These are phyloP conservation scores for Dunaliella sp. DNA, from an alignment of 139 green algal genomes.

Conservation along the genomic window DNA sequence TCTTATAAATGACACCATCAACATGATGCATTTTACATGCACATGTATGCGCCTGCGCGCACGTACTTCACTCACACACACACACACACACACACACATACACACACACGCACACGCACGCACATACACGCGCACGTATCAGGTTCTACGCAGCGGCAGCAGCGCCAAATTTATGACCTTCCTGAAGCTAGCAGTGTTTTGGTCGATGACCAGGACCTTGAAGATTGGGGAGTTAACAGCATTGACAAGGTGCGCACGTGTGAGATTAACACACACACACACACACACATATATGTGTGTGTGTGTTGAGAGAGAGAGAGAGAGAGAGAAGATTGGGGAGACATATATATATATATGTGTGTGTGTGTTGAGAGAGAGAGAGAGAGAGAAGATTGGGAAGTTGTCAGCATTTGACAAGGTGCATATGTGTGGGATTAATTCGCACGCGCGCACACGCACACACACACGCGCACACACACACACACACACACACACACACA, in stretches of 20 bases:
- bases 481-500: too few relatives aligned
- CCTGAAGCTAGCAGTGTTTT: not conserved
- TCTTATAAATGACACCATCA: too few relatives aligned
- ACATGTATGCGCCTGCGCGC: not conserved
- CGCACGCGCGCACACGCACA: too few relatives aligned
- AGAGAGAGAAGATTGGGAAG: not conserved
- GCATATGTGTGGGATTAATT: too few relatives aligned
- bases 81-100: not conserved
- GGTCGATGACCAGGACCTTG: not conserved
- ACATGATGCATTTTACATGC: too few relatives aligned
- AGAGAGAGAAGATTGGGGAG: not conserved
- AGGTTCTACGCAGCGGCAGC: not conserved
- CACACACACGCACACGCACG: not conserved
- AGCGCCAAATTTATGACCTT: conserved; percentile 8
- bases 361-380: not conserved
- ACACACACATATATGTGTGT: too few relatives aligned
- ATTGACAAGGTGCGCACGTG: too few relatives aligned
- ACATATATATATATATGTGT: not conserved
- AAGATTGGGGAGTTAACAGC: not conserved
- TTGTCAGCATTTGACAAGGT: not conserved
- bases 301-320: too few relatives aligned
- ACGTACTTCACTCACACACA: not conserved
- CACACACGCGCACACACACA: too few relatives aligned
- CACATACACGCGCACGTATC: not conserved
- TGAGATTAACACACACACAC: too few relatives aligned